phyloP scores from a whole-genome alignment of 2,329 filamentous ascomycete genomes.

The Fusarium hostae region DNA sequence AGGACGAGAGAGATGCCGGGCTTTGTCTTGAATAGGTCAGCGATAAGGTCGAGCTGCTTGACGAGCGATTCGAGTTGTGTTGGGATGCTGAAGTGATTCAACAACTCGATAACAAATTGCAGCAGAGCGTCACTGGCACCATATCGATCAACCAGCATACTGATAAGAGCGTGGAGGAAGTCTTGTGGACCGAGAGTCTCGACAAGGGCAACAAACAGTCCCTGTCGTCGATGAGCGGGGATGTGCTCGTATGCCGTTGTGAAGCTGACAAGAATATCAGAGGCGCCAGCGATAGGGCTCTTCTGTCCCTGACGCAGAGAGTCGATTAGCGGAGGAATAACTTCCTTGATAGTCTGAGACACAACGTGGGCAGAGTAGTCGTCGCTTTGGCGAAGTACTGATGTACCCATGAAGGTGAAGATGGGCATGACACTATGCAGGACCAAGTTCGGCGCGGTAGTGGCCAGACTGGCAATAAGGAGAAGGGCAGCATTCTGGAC shows the following conservation, averaged over 20 bases:
- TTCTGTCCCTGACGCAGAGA: constrained; percentile 86
- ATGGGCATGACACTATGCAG: constrained; percentile 99
- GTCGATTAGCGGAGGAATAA: constrained; percentile 89
- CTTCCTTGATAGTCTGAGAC: constrained; percentile 91
- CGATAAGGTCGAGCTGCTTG: constrained; percentile 79
- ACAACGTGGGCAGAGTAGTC: constrained; percentile 98
- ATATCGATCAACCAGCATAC: constrained; percentile 92
- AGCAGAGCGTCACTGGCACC: constrained; percentile 78
- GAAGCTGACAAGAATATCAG: constrained; percentile 93
- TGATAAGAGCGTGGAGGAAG: constrained; percentile 86
- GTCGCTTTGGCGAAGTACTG: constrained; percentile 89
- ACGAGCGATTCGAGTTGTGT: constrained; percentile 82
- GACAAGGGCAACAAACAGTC: constrained; percentile 85
- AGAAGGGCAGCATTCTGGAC: constrained; percentile 93
- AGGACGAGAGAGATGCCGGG: constrained; percentile 78
- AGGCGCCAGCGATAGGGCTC: constrained; percentile 80
- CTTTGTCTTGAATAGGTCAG: constrained; percentile 80
- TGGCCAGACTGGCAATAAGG: constrained; percentile 86
- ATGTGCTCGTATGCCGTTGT: constrained; percentile 97
- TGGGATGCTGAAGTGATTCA: constrained; percentile 76
- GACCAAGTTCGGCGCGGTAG: constrained; percentile 88
- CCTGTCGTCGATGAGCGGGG: constrained; percentile 83
- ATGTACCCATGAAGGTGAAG: constrained; percentile 97
- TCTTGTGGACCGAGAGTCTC: constrained; percentile 87
- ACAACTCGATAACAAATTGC: constrained; percentile 79